A percentile compares a stretch with the other conserved stretches of the same genome.
phyloP scores from a whole-genome alignment of 108 stramenopile species.

The Asterionellopsis glacialis region DNA sequence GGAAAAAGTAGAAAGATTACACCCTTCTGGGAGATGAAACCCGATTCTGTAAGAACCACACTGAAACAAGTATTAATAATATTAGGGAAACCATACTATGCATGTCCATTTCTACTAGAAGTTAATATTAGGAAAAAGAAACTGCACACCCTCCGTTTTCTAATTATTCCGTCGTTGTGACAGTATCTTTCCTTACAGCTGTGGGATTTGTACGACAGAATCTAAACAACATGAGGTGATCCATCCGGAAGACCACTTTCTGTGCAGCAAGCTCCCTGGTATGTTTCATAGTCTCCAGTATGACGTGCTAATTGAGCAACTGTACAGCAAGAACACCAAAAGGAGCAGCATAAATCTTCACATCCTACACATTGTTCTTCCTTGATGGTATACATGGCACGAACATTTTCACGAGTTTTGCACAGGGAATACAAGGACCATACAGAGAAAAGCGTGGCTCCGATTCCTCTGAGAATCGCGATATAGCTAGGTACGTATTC shows the following conservation, averaged over 20 bases:
- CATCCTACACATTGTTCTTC: conserved; percentile 53
- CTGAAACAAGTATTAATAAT: no score
- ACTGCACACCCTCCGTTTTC: neutral
- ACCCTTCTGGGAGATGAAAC: no score
- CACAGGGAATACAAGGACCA: conserved; percentile 71
- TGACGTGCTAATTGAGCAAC: conserved; percentile 78
- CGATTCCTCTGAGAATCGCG: conserved; percentile 38
- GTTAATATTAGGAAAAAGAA: neutral
- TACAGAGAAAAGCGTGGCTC: conserved; percentile 46
- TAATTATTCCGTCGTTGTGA: neutral
- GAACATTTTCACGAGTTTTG: conserved; percentile 59
- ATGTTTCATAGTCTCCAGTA: conserved; percentile 84
- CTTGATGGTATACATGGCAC: conserved; percentile 75
- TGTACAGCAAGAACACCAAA: conserved; percentile 72
- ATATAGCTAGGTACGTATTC: conserved; percentile 29
- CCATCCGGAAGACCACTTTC: conserved; percentile 60
- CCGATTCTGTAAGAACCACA: no score
- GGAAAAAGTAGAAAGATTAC: conserved; percentile 13
- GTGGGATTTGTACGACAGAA: neutral
- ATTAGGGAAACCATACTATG: no score
- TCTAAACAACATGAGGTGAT: conserved; percentile 46
- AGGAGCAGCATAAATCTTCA: conserved; percentile 70
- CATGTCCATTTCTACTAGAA: no score
- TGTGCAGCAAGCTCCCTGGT: conserved; percentile 50
- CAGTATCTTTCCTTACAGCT: neutral